A percentile compares a stretch with the other conserved stretches of the same genome.
phyloP scores from a whole-genome alignment of 2,329 filamentous ascomycete species.

The Penicillium digitatum region DNA sequence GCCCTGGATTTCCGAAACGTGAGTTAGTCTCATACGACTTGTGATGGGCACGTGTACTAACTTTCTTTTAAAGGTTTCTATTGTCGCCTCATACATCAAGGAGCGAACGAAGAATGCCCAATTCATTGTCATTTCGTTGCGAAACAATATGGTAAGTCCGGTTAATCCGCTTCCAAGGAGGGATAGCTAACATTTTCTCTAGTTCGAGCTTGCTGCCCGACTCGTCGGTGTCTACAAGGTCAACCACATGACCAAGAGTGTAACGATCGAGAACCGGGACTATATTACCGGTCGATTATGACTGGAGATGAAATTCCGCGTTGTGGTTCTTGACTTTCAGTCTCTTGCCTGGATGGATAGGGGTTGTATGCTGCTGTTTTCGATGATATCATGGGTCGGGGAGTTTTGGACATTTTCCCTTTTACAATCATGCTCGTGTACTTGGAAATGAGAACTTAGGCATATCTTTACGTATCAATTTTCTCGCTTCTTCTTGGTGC shows the following conservation, averaged over 20 bases:
- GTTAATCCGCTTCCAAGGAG: neutral
- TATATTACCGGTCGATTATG: conserved; percentile 53
- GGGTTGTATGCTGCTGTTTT: conserved; percentile 16
- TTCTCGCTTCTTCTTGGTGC: neutral
- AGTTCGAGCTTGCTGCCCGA: conserved; percentile 89
- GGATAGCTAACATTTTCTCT: conserved; percentile 7
- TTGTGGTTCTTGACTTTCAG: conserved; percentile 9
- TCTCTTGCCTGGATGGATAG: conserved; percentile 19
- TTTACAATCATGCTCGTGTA: conserved; percentile 2
- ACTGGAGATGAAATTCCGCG: conserved; percentile 10
- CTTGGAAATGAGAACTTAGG: neutral
- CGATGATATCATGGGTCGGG: conserved; percentile 27
- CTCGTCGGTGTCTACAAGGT: conserved; percentile 99
- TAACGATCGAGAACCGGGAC: conserved; percentile 80
- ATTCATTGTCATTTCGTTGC: conserved; percentile 94
- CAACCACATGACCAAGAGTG: conserved; percentile 95
- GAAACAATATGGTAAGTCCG: conserved; percentile 82
- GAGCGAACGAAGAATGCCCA: conserved; percentile 98
- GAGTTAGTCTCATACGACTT: conserved; percentile 45
- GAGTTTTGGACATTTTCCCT: conserved; percentile 15
- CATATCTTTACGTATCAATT: neutral
- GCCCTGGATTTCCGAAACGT: conserved; percentile 97
- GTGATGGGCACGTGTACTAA: conserved; percentile 7
- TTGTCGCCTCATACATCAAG: conserved; percentile 98
- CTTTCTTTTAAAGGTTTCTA: conserved; percentile 65